phyloP scores from a whole-genome alignment of 768 basidiomycete genomes.

The Gloeostereum incarnatum region DNA sequence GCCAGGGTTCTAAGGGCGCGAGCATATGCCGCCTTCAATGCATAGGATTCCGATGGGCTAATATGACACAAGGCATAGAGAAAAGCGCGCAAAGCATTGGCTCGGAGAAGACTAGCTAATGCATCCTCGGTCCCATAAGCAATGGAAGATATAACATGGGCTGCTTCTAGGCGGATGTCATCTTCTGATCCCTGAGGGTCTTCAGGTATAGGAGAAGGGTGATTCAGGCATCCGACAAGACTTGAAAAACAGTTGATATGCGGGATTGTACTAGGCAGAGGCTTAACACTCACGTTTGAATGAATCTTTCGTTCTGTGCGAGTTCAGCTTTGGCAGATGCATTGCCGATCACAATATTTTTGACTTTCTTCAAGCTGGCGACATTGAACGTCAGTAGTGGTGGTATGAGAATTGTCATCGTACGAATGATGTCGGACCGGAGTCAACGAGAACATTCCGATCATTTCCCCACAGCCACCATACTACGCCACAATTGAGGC shows the following conservation, averaged over 20 bases:
- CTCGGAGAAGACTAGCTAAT: constrained; percentile 44
- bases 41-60: constrained; percentile 21
- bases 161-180: constrained; percentile 60
- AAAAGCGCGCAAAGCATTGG: constrained; percentile 50
- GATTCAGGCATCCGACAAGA: constrained; percentile 52
- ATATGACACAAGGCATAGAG: constrained; percentile 52
- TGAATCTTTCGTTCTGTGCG: constrained; percentile 44
- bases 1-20: constrained; percentile 56
- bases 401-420: too few species aligned
- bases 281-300: constrained; percentile 39
- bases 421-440: too few species aligned
- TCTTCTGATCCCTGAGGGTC: constrained; percentile 30
- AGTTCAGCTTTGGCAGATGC: constrained; percentile 59
- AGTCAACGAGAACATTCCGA: too few species aligned
- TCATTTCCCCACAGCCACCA: too few species aligned
- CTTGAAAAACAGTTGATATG: constrained; percentile 21
- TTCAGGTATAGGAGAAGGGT: constrained; percentile 18
- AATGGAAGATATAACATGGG: constrained; percentile 66
- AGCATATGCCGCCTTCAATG: constrained; percentile 47
- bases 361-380: constrained; percentile 50
- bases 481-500: too few species aligned
- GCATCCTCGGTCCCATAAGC: constrained; percentile 63
- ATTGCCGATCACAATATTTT: constrained; percentile 75
- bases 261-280: background rate
- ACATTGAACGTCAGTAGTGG: constrained; percentile 16